Percentiles rank a stretch among this genome's conserved stretches.
Conservation (phyloP, 108 stramenopile genomes). For the Fistulifera pelliculosa region DNA sequence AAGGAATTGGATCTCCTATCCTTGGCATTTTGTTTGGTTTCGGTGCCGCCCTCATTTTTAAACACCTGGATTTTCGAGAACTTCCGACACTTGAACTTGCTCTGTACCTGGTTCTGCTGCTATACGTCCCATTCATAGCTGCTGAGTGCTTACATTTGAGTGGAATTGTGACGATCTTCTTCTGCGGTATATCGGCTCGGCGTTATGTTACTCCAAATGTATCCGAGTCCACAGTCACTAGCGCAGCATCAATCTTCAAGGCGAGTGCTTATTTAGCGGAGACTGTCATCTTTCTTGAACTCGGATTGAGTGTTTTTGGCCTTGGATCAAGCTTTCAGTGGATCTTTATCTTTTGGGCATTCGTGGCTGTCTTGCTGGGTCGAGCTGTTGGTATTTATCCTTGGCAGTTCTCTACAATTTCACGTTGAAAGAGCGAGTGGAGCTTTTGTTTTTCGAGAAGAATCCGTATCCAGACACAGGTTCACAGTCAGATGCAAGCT, state of each 20-base stretch:
- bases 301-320: conserved; percentile 57
- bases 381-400: conserved; percentile 60
- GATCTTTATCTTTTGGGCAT: conserved; percentile 36
- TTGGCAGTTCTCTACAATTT: conserved; percentile 31
- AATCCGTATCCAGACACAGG: not conserved
- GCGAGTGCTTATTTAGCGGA: conserved; percentile 55
- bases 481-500: not conserved
- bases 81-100: conserved; percentile 38
- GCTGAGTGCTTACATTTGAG: conserved; percentile 52
- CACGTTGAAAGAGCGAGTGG: conserved; percentile 7
- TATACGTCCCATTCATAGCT: conserved; percentile 62
- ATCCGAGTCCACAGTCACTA: conserved; percentile 20
- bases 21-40: conserved; percentile 54
- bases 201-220: conserved; percentile 56
- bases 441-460: not conserved
- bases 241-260: conserved; percentile 38
- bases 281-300: conserved; percentile 69
- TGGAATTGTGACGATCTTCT: conserved; percentile 82
- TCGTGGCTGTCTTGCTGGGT: conserved; percentile 47
- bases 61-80: conserved; percentile 31
- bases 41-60: conserved; percentile 42
- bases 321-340: conserved; percentile 24
- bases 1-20: conserved; percentile 38
- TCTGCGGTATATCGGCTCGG: conserved; percentile 54
- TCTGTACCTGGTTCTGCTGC: conserved; percentile 42